A percentile compares a stretch with the other conserved stretches of the same genome.
These are phyloP conservation scores for Ceratocystis papillata DNA, from an alignment of 2,329 filamentous ascomycete species.

Conservation along the genomic window DNA sequence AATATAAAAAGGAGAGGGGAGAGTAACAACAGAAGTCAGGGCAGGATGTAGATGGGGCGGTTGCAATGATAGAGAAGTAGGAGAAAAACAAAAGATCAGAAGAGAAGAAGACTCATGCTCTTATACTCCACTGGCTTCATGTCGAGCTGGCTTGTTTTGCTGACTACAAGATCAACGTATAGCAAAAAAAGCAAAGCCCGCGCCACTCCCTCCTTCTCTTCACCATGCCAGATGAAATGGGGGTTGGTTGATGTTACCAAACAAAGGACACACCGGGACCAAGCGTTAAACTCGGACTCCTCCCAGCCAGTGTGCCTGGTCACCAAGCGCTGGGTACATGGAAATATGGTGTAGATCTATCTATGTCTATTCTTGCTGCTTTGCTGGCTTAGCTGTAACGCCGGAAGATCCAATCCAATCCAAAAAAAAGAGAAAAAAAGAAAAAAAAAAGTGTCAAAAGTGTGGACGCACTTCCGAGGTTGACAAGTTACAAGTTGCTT, in stretches of 20 bases:
- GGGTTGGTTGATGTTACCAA: conserved; percentile 11
- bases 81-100: conserved; percentile 9
- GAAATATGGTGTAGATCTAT: neutral
- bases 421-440: neutral
- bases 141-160: conserved; percentile 1
- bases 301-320: neutral
- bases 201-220: neutral
- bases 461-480: conserved; percentile 15
- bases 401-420: neutral
- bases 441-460: conserved; percentile 18
- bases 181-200: neutral
- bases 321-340: neutral
- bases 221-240: neutral
- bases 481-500: conserved; percentile 19
- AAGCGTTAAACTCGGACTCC: conserved; percentile 10
- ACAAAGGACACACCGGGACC: conserved; percentile 6
- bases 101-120: conserved; percentile 18
- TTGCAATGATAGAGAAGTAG: conserved; percentile 12
- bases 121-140: conserved; percentile 19
- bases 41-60: neutral
- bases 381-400: conserved; percentile 8
- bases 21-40: conserved; percentile 3
- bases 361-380: neutral
- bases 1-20: neutral
- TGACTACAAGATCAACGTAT: neutral